phyloP scores from a whole-genome alignment of 441 rosid species.

The Pelargonium myrrhifolium region DNA sequence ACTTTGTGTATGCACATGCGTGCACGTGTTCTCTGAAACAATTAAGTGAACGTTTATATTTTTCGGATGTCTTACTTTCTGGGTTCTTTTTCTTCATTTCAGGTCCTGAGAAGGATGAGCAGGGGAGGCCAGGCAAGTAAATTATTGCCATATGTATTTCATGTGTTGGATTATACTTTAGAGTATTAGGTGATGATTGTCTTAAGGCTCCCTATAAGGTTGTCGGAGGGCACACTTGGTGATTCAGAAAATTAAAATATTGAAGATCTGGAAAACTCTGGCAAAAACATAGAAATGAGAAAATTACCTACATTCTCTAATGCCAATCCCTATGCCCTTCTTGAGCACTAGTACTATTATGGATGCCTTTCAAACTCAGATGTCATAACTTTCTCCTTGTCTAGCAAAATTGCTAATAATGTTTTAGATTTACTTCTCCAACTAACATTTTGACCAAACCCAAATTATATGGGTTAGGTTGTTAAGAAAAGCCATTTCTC shows the following conservation, averaged over 20 bases:
- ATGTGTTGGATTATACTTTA: background rate
- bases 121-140: slow-evolving; percentile 61
- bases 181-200: background rate
- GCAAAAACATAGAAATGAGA: background rate
- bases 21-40: background rate
- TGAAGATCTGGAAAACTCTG: background rate
- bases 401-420: background rate
- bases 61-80: too few species aligned
- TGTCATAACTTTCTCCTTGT: background rate
- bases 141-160: slow-evolving; percentile 5
- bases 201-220: background rate
- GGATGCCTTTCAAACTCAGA: background rate
- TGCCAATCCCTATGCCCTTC: background rate
- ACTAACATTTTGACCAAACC: background rate
- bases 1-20: background rate
- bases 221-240: background rate
- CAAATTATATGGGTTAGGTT: background rate
- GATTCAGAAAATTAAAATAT: background rate
- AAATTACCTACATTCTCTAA: background rate
- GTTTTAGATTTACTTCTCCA: background rate
- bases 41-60: background rate
- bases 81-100: background rate
- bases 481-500: background rate
- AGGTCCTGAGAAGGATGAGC: slow-evolving; percentile 91
- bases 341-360: background rate